These are phyloP conservation scores for Yarrowia deformans DNA, from an alignment of 805 yeast genomes.

Conservation along the genomic window DNA sequence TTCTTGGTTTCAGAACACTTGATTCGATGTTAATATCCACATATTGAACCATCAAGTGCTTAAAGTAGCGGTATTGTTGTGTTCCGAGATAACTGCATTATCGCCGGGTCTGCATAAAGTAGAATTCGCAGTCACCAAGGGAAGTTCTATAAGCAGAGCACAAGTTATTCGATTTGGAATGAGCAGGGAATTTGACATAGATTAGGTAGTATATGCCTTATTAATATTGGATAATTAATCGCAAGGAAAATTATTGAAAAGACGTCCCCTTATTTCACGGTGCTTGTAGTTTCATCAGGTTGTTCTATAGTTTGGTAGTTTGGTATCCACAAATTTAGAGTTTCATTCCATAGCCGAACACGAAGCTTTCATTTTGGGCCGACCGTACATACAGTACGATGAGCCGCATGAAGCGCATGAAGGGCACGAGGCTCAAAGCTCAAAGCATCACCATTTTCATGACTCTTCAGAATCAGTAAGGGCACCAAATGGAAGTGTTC, in stretches of 20 bases:
- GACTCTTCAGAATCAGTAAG: neutral
- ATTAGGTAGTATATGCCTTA: neutral
- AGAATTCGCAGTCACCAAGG: neutral
- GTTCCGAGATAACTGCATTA: neutral
- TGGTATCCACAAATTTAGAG: neutral
- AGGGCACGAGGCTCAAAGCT: neutral
- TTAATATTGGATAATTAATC: neutral
- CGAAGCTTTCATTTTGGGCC: neutral
- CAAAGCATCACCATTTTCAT: neutral
- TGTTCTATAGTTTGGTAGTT: too few relatives aligned
- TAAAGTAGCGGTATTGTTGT: neutral
- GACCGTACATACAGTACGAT: neutral
- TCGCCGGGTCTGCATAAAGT: neutral
- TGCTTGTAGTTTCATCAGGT: too few relatives aligned
- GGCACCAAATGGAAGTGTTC: neutral
- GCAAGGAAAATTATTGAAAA: too few relatives aligned
- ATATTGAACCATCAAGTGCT: neutral
- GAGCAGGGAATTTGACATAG: neutral
- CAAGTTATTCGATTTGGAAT: neutral
- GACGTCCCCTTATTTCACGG: too few relatives aligned
- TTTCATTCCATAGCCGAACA: constrained; percentile 3
- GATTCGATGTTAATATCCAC: neutral
- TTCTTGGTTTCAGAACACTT: neutral
- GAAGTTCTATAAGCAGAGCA: neutral
- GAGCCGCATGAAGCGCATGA: neutral